These are phyloP conservation scores for Chalciporus sp. DNA, from an alignment of 1,284 basidiomycete genomes.

Conservation along the genomic window DNA sequence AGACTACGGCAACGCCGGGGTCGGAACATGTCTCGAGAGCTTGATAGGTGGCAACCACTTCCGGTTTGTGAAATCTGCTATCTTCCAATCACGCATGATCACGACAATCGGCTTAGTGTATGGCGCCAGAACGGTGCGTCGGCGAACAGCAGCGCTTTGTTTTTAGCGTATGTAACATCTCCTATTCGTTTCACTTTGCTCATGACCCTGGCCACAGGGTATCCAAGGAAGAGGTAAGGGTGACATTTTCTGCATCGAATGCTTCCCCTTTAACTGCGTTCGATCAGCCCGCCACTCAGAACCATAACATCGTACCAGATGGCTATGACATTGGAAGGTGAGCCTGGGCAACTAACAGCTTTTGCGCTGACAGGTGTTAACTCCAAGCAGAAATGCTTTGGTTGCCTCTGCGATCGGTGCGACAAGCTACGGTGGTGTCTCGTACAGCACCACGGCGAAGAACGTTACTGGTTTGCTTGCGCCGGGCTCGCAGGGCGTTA, in stretches of 20 bases:
- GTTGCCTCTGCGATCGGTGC: constrained; percentile 46
- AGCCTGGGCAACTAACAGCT: constrained; percentile 11
- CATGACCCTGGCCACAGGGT: constrained; percentile 41
- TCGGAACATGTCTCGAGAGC: constrained; percentile 65
- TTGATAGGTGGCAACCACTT: constrained; percentile 70
- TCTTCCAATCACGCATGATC: background rate
- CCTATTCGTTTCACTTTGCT: background rate
- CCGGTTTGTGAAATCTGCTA: constrained; percentile 38
- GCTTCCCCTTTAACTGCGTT: background rate
- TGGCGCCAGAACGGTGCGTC: constrained; percentile 60
- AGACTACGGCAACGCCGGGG: constrained; percentile 49
- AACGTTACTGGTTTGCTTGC: constrained; percentile 33
- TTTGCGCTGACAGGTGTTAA: background rate
- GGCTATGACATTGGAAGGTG: constrained; percentile 58
- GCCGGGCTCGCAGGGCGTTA: constrained; percentile 20
- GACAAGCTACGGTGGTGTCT: constrained; percentile 45
- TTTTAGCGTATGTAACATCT: constrained; percentile 55
- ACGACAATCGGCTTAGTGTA: constrained; percentile 38
- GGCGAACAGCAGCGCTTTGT: constrained; percentile 61
- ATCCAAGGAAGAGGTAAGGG: constrained; percentile 57
- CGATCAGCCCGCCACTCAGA: constrained; percentile 39
- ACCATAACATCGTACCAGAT: constrained; percentile 54
- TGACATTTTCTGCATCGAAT: background rate
- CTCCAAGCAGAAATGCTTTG: constrained; percentile 44
- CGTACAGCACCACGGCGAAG: constrained; percentile 50